A percentile compares a stretch with the other conserved stretches of the same genome.
Conservation (phyloP, 1,284 basidiomycete species). For the Wolfiporia cocos region DNA sequence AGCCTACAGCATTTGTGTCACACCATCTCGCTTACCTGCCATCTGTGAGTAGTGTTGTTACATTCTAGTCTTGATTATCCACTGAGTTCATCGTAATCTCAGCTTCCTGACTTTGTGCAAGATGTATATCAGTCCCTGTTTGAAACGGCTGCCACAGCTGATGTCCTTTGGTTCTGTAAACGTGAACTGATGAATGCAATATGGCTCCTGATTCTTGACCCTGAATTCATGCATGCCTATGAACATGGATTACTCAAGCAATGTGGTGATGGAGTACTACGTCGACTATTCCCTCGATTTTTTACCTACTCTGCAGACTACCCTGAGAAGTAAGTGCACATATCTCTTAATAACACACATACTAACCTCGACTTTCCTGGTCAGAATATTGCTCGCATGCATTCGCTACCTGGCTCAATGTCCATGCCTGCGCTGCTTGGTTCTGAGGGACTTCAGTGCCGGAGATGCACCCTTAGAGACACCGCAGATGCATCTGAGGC, state of each 20-base stretch:
- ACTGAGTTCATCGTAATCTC: background rate
- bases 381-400: conserved; percentile 10
- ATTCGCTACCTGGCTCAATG: conserved; percentile 10
- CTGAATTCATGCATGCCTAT: conserved; percentile 19
- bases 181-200: conserved; percentile 22
- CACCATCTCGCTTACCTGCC: conserved; percentile 26
- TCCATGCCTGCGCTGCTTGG: conserved; percentile 11
- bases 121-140: background rate
- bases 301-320: conserved; percentile 26
- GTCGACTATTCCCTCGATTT: conserved; percentile 11
- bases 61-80: background rate
- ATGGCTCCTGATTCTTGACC: conserved; percentile 17
- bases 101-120: conserved; percentile 4
- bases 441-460: no score
- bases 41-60: conserved; percentile 12
- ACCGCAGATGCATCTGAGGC: no score
- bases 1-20: conserved; percentile 7
- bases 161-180: conserved; percentile 13
- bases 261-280: conserved; percentile 10
- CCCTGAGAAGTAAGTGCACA: conserved; percentile 14
- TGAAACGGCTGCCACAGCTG: background rate
- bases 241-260: conserved; percentile 21
- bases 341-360: conserved; percentile 2
- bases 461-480: no score
- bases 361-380: background rate